phyloP scores from a whole-genome alignment of 306 rosid genomes.

The Calophaca sinica region DNA sequence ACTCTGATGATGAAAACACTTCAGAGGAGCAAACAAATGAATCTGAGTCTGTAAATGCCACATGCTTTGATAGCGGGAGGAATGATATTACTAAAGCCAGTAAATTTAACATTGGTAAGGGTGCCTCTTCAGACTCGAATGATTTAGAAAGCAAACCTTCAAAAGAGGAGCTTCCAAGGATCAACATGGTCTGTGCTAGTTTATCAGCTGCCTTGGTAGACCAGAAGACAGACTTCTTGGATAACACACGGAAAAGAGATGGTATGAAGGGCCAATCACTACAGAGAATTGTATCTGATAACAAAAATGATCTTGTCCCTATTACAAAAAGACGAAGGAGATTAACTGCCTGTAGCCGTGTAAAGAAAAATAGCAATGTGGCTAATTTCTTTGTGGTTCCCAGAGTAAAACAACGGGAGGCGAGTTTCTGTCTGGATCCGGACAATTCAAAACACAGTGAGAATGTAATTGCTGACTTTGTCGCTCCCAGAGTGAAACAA shows the following conservation, averaged over 20 bases:
- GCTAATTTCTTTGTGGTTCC: conserved; percentile 47
- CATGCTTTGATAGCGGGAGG: conserved; percentile 51
- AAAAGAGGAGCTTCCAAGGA: conserved; percentile 50
- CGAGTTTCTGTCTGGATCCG: conserved; percentile 3
- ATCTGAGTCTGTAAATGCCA: conserved; percentile 53
- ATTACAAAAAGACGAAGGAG: conserved; percentile 57
- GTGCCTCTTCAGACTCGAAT: conserved; percentile 43
- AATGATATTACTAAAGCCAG: conserved; percentile 43
- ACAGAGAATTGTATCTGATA: conserved; percentile 44
- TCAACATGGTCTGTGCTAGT: conserved; percentile 41
- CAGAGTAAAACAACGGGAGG: conserved; percentile 44
- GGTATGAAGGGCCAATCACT: conserved; percentile 49
- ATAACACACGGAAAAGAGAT: conserved; percentile 43
- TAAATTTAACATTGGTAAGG: conserved; percentile 38
- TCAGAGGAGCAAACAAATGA: conserved; percentile 57
- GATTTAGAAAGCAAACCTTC: conserved; percentile 51
- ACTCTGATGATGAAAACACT: conserved; percentile 53
- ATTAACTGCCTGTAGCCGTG: conserved; percentile 55
- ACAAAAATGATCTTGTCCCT: conserved; percentile 49
- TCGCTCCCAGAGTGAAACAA: conserved; percentile 53
- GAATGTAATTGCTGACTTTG: conserved; percentile 41
- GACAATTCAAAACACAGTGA: conserved; percentile 19
- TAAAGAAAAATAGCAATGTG: conserved; percentile 48
- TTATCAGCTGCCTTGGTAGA: conserved; percentile 45
- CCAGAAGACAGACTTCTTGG: conserved; percentile 38